Conservation (phyloP, 106 monocot species). For the Allium sativum region DNA sequence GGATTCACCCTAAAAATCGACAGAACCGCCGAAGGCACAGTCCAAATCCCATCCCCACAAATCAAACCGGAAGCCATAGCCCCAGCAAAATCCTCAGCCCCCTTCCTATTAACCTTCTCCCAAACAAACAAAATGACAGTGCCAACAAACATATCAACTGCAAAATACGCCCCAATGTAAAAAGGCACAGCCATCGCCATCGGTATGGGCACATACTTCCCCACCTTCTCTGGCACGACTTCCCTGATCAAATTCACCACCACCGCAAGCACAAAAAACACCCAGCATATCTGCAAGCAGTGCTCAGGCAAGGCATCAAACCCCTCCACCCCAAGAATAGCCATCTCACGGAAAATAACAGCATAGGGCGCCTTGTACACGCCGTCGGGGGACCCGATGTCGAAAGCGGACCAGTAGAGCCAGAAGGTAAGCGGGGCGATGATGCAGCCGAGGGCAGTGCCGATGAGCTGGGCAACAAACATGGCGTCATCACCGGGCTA, state of each 20-base stretch:
- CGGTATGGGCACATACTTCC: slow-evolving; percentile 14
- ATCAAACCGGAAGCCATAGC: slow-evolving; percentile 21
- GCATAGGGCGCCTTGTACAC: slow-evolving; percentile 37
- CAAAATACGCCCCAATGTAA: slow-evolving; percentile 15
- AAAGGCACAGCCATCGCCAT: slow-evolving; percentile 27
- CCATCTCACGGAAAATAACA: slow-evolving; percentile 32
- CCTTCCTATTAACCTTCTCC: slow-evolving; percentile 13
- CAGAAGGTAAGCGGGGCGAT: slow-evolving; percentile 38
- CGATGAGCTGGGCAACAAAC: slow-evolving; percentile 52
- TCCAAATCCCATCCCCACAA: slow-evolving; percentile 19
- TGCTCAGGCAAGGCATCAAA: slow-evolving; percentile 13
- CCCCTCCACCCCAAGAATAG: slow-evolving; percentile 30
- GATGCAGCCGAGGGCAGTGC: slow-evolving; percentile 55
- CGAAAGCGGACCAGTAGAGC: slow-evolving; percentile 39
- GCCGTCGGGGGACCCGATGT: slow-evolving; percentile 10
- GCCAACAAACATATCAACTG: slow-evolving; percentile 22
- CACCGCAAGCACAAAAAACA: slow-evolving; percentile 13
- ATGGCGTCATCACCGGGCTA: too few relatives aligned
- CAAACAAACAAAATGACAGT: slow-evolving; percentile 20
- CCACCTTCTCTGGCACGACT: slow-evolving; percentile 8
- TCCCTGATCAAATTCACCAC: slow-evolving; percentile 14
- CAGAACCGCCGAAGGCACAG: slow-evolving; percentile 7
- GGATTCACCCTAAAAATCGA: slow-evolving; percentile 8
- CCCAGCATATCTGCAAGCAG: slow-evolving; percentile 21
- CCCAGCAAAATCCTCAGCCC: slow-evolving; percentile 7